Percentiles rank a stretch among this genome's conserved stretches.
Evolutionary conservation across 1,284 basidiomycete genomes (phyloP).

Genomic region (Rhizoctonia solani): DNA sequence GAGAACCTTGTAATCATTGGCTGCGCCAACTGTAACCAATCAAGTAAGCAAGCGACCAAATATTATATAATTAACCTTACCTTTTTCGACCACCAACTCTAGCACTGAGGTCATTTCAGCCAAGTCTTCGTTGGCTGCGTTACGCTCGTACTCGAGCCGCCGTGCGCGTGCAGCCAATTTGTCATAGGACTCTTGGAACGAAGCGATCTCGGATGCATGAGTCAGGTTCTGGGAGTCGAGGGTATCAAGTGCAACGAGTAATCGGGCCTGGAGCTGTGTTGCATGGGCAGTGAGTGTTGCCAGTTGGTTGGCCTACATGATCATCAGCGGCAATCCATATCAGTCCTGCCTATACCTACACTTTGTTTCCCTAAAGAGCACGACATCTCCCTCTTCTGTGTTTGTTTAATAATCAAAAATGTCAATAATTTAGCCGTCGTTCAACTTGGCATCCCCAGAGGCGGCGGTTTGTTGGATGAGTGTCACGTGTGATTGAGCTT

Average conservation of each 20-base stretch:
- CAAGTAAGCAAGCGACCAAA: background rate
- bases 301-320: slow-evolving; percentile 12
- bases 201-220: slow-evolving; percentile 22
- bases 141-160: slow-evolving; percentile 27
- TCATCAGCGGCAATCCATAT: background rate
- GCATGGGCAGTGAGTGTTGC: slow-evolving; percentile 25
- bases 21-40: slow-evolving; percentile 5
- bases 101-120: slow-evolving; percentile 31
- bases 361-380: background rate
- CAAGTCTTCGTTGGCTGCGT: slow-evolving; percentile 22
- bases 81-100: slow-evolving; percentile 28
- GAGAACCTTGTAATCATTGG: slow-evolving; percentile 27
- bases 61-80: background rate
- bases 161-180: slow-evolving; percentile 14
- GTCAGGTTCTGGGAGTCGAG: slow-evolving; percentile 16
- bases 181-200: slow-evolving; percentile 16
- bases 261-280: slow-evolving; percentile 15
- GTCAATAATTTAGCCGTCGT: slow-evolving; percentile 21
- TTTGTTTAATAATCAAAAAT: slow-evolving; percentile 24
- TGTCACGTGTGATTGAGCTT: no score
- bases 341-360: background rate
- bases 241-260: slow-evolving; percentile 28
- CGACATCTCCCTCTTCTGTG: slow-evolving; percentile 5
- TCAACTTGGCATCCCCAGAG: slow-evolving; percentile 2
- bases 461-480: slow-evolving; percentile 14